Evolutionary conservation across 441 rosid species (phyloP).

Genomic region (Bruguiera hainesii): DNA sequence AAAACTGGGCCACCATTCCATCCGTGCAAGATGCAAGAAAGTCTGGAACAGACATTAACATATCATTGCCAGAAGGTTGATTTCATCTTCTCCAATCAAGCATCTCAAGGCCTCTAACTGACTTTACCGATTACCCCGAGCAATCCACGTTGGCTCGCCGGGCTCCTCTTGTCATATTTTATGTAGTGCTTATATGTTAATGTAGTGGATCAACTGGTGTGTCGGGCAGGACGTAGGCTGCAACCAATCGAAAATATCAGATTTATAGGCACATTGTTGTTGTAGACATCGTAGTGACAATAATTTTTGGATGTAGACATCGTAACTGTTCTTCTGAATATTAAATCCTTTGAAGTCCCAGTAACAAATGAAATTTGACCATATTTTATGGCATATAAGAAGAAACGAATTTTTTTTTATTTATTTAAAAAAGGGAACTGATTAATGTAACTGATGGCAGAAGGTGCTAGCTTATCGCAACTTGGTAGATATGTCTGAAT

Average conservation of each 20-base stretch:
- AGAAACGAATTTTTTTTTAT: no score
- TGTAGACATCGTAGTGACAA: neutral
- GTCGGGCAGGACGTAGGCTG: slow-evolving; percentile 11
- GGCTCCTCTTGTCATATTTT: neutral
- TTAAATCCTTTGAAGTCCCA: no score
- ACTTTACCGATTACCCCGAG: slow-evolving; percentile 11
- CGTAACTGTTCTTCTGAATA: no score
- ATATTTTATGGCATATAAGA: no score
- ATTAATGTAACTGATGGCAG: no score
- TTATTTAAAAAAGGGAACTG: no score
- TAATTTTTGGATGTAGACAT: no score
- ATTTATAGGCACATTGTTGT: slow-evolving; percentile 10
- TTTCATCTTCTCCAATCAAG: neutral
- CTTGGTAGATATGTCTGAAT: no score
- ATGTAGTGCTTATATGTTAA: slow-evolving; percentile 15
- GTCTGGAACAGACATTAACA: slow-evolving; percentile 67
- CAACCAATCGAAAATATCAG: slow-evolving; percentile 8
- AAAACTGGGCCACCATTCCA: slow-evolving; percentile 45
- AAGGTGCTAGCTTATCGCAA: no score
- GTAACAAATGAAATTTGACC: no score
- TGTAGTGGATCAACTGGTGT: slow-evolving; percentile 14
- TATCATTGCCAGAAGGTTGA: slow-evolving; percentile 55
- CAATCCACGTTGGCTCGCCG: neutral
- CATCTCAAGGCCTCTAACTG: slow-evolving; percentile 14
- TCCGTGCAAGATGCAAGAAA: slow-evolving; percentile 47